Evolutionary conservation across 805 yeast genomes (phyloP), one percentile per base, ranked within the genome.

Genomic region (Diddensiella caesifluorescens): DNA sequence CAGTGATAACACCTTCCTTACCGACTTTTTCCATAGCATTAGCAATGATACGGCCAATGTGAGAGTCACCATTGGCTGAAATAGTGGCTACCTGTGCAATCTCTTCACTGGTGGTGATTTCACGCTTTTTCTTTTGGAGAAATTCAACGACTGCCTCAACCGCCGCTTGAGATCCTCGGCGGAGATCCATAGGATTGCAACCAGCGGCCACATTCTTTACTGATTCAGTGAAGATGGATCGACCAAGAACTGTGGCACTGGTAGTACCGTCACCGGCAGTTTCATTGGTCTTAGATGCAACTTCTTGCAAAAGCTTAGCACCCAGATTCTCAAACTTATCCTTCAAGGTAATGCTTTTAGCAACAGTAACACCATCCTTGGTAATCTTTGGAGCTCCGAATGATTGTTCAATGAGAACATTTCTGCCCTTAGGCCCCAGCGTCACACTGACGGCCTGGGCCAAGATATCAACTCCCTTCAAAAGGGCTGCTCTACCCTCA

Each of bases 191-290:
- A 57, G 98, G 97, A 73, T 90, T 92, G 69, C 96, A 89, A 48
- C 98, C 98, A 44, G 97, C 96, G 48, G 97, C 97, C 34, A 92
- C 98, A 60, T 87, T 87, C 75, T 87, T 88, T 48, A 90, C 95
- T 22, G 94, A 78, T 69, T 92, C 97, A 47, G 95, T 81, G 72
- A 90, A 86, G 55, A 90, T 90, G 45, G 95, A 83, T 67, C 95
- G 84, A 54, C 97, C 97, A 55, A 90, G 74, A 42, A 90, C 95
- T 37, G 97, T 92, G 55, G 97, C 97, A 34, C 95, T 83, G 28
- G 98, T 90, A 51, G 98, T 90, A 68, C 98, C 98, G 60, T 90
- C 98, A 69, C 98, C 98, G 48, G 97, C 97, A 56, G 83, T 76
- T 67, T 90, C 96, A 67, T 92, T 92, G 58, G 98, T 89, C 77